These are phyloP conservation scores for Lachnellula hyalina DNA, from an alignment of 2,329 filamentous ascomycete genomes.

Conservation along the genomic window DNA sequence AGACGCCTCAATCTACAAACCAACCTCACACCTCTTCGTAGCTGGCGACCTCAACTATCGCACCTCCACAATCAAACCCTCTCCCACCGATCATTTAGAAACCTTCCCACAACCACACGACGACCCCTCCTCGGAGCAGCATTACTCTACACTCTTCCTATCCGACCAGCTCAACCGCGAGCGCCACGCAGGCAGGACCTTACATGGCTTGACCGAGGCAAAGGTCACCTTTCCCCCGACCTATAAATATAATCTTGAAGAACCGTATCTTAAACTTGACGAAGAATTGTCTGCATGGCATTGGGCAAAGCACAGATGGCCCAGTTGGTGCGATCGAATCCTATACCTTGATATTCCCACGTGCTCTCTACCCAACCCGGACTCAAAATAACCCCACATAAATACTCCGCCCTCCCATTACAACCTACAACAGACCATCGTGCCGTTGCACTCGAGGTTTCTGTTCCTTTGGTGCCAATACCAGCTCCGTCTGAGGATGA, in stretches of 20 bases:
- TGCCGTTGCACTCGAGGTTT: conserved; percentile 67
- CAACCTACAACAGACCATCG: conserved; percentile 84
- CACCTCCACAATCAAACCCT: conserved; percentile 63
- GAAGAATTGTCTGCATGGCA: conserved; percentile 50
- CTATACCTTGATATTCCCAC: conserved; percentile 63
- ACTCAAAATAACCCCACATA: conserved; percentile 49
- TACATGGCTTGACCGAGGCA: conserved; percentile 75
- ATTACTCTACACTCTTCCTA: conserved; percentile 63
- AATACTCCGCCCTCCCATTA: conserved; percentile 71
- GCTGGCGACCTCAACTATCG: conserved; percentile 95
- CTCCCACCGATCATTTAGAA: conserved; percentile 44
- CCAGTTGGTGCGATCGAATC: conserved; percentile 90
- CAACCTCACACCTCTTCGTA: conserved; percentile 74
- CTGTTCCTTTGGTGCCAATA: conserved; percentile 52
- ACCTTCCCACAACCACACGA: conserved; percentile 59
- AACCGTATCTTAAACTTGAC: conserved; percentile 36
- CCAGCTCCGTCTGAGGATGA: conserved; percentile 31
- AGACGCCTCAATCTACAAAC: conserved; percentile 63
- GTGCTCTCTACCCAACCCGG: conserved; percentile 35
- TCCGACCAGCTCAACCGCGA: conserved; percentile 78
- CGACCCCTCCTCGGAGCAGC: conserved; percentile 45
- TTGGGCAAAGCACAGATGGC: conserved; percentile 80
- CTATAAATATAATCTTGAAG: conserved; percentile 71
- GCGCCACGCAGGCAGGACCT: conserved; percentile 58
- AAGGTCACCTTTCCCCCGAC: conserved; percentile 79